Evolutionary conservation across 179 eudicot genomes (phyloP), one percentile per base, ranked within the genome.

Genomic region (Carnegiea gigantea): DNA sequence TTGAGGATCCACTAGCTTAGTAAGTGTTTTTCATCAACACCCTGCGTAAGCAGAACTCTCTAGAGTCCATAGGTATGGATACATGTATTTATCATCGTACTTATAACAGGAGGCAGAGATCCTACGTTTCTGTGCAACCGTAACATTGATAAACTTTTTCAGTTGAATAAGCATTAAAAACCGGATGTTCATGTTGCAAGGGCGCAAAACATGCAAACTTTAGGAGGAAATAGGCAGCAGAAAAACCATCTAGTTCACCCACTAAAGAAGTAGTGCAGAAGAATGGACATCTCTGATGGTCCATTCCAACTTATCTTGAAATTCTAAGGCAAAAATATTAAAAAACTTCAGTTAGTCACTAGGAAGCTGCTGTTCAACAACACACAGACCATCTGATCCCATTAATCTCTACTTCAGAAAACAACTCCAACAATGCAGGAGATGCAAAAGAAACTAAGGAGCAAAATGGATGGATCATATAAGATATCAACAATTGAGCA

Each of bases 181-280:
- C 1, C 33, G 76, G 49, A 12, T 57, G n/a, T 57, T 17, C 62
- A 57, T 1, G 14, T 20, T 57, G 23, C 62, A 57, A 57, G n/a
- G 46, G 65, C 6, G 48, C 59, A 73, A 73, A n/a, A 80, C 28
- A 26, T 9, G 40, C 78, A 10, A 72, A 73, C 77, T 49, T 51
- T 12, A 70, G 18, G 9, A 51, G 24, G 23, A 36, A 30, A 57
- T 48, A 54, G 2, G 20, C 59, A 67, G 26, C 4, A 30, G 81
- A 30, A 48, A 49, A 33, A 9, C 68, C 62, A n/a, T 62, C 68
- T 8, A n/a, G 5, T n/a, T 62, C 68, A 62, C 28, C 67, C 68
- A 67, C 20, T 30, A 67, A 11, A 24, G 36, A 24, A 67, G 38
- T 36, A 28, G 18, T 26, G 33, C 71, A 67, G 18, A 67, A 30